phyloP scores from a whole-genome alignment of 768 basidiomycete species.

The Hebeloma cylindrosporum region DNA sequence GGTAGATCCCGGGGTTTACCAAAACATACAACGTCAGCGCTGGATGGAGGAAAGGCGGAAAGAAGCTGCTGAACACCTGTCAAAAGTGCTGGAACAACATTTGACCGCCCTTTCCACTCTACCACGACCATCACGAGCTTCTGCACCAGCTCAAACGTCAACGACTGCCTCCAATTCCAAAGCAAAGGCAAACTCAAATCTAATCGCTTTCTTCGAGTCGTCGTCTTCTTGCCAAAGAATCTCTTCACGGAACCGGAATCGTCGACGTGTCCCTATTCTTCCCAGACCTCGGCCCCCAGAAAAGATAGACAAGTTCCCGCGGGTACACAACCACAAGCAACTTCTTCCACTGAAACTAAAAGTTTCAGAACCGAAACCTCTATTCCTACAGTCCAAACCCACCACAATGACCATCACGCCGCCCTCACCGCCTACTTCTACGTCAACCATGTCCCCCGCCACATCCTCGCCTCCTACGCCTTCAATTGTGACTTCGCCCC shows the following conservation, averaged over 20 bases:
- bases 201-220: slow-evolving; percentile 37
- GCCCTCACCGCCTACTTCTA: neutral
- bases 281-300: slow-evolving; percentile 21
- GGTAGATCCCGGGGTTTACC: slow-evolving; percentile 36
- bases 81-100: slow-evolving; percentile 35
- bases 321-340: slow-evolving; percentile 12
- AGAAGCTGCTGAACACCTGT: slow-evolving; percentile 35
- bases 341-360: slow-evolving; percentile 6
- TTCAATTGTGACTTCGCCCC: neutral
- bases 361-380: neutral
- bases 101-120: slow-evolving; percentile 26
- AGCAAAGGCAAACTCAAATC: slow-evolving; percentile 26
- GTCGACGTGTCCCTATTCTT: slow-evolving; percentile 23
- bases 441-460: neutral
- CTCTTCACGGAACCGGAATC: slow-evolving; percentile 32
- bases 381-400: neutral
- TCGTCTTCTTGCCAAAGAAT: slow-evolving; percentile 36
- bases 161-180: neutral
- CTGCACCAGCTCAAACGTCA: neutral
- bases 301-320: slow-evolving; percentile 26
- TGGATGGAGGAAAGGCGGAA: slow-evolving; percentile 53
- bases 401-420: neutral
- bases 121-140: neutral
- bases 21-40: slow-evolving; percentile 42
- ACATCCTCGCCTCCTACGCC: neutral